phyloP scores from a whole-genome alignment of 2,329 filamentous ascomycete genomes.

The Fusarium praegraminearum region DNA sequence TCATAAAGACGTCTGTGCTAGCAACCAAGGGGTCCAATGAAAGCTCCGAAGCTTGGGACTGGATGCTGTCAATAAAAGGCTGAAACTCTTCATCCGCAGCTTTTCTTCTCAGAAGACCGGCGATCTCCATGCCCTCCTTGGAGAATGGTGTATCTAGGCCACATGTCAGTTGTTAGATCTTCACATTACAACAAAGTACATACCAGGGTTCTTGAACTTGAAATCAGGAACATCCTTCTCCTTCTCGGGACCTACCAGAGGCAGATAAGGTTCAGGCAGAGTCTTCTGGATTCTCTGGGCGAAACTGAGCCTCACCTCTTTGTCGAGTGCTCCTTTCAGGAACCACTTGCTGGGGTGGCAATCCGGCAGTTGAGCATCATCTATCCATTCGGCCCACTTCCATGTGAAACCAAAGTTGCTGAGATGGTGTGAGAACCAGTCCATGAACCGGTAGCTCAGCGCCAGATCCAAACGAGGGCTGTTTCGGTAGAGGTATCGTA shows the following conservation, averaged over 20 bases:
- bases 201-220: conserved; percentile 84
- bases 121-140: conserved; percentile 84
- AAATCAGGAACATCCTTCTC: conserved; percentile 97
- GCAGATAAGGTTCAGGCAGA: conserved; percentile 84
- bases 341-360: conserved; percentile 93
- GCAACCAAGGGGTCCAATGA: conserved; percentile 82
- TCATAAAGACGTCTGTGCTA: conserved; percentile 95
- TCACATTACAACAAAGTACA: conserved; percentile 49
- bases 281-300: conserved; percentile 96
- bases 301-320: conserved; percentile 96
- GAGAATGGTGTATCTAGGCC: conserved; percentile 80
- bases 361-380: conserved; percentile 81
- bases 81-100: conserved; percentile 89
- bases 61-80: conserved; percentile 81
- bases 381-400: conserved; percentile 99
- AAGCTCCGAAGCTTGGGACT: conserved; percentile 77
- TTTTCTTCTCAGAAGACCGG: conserved; percentile 83
- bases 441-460: conserved; percentile 86
- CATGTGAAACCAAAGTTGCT: conserved; percentile 99
- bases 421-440: conserved; percentile 98
- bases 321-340: conserved; percentile 89
- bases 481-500: conserved; percentile 89
- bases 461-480: conserved; percentile 87
- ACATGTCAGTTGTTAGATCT: conserved; percentile 1
- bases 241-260: conserved; percentile 84